Conservation (phyloP, 306 rosid genomes). For the Gastrolobium villosum region DNA sequence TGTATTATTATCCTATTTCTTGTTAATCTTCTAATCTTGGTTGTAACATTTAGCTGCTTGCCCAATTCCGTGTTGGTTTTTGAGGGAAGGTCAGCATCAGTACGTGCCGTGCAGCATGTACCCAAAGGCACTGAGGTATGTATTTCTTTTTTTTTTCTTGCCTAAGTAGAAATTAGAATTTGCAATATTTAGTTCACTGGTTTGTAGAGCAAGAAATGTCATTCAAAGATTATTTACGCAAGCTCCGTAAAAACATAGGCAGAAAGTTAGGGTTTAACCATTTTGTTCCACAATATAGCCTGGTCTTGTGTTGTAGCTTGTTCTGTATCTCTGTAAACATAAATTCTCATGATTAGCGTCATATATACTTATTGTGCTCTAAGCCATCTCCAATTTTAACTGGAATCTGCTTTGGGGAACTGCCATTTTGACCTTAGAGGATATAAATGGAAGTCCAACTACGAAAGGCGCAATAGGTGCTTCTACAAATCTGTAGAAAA, state of each 20-base stretch:
- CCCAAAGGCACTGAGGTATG: slow-evolving; percentile 82
- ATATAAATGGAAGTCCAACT: slow-evolving; percentile 11
- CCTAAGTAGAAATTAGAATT: slow-evolving; percentile 11
- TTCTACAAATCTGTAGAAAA: background rate
- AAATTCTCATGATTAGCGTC: slow-evolving; percentile 12
- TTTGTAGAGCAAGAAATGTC: slow-evolving; percentile 37
- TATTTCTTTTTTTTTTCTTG: slow-evolving; percentile 18
- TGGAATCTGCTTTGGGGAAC: background rate
- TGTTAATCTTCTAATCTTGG: slow-evolving; percentile 49
- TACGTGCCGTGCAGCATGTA: slow-evolving; percentile 82
- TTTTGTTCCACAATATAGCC: background rate
- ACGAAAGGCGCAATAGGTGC: background rate
- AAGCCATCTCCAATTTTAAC: slow-evolving; percentile 4
- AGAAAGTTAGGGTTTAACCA: slow-evolving; percentile 15
- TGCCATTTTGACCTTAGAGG: slow-evolving; percentile 4
- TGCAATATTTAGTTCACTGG: slow-evolving; percentile 22
- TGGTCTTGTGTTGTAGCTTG: slow-evolving; percentile 6
- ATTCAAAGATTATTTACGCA: slow-evolving; percentile 29
- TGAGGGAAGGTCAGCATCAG: slow-evolving; percentile 80
- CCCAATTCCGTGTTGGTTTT: slow-evolving; percentile 89
- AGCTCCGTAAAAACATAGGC: slow-evolving; percentile 14
- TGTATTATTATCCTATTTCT: slow-evolving; percentile 38
- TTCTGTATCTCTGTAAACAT: background rate
- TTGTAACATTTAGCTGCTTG: slow-evolving; percentile 66
- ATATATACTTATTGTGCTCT: slow-evolving; percentile 1